Base-by-base conservation (phyloP, 2,329 filamentous ascomycete genomes). In the Didymella sp. region DNA sequence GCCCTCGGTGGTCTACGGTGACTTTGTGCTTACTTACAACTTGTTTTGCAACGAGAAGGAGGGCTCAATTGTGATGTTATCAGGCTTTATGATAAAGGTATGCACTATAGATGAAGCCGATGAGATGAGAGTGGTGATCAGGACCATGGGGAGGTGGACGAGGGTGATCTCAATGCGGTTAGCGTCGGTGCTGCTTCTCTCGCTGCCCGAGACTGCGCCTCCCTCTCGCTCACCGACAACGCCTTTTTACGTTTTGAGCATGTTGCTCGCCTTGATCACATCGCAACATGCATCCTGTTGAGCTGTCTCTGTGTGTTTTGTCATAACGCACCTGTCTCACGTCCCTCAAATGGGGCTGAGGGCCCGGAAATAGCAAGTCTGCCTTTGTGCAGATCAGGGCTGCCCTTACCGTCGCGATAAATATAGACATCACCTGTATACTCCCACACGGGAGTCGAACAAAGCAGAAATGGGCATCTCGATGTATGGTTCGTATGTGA, bases 201-300 rank as follows among this genome's bases (percentile, higher is more conserved):
- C 43, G 37, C 12, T 38, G 5, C 43, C 54, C 43, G 54, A 37
- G n/a, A 24, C 54, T 56, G 42, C 54, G 54, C 54, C 54, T 43
- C 31, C 54, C 37, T 47, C 27, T 56, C 54, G 54, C 47, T 56
- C 54, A 56, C 54, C 47, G 54, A 56, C 54, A 42, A n/a, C 35
- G 21, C 28, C 35, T 35, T 28, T 15, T 37, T 17, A 28, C 24
- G 22, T 43, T 25, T 21, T 7, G 7, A 33, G 4, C 47, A 46
- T 42, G 6, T 25, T 25, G n/a, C 6, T n/a, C 17, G 15, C 31
- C 28, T 27, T 15, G 7, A 37, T 15, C 11, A 17, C 17, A 21
- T 8, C 15, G n/a, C 24, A 25, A 12, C n/a, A 8, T 48, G 19
- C 37, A 38, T 37, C 2, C 4, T 2, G 0, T 37, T 15, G 35